Base-by-base conservation (phyloP, 1,139 yeast genomes). In the Lodderomyces elongisporus region DNA sequence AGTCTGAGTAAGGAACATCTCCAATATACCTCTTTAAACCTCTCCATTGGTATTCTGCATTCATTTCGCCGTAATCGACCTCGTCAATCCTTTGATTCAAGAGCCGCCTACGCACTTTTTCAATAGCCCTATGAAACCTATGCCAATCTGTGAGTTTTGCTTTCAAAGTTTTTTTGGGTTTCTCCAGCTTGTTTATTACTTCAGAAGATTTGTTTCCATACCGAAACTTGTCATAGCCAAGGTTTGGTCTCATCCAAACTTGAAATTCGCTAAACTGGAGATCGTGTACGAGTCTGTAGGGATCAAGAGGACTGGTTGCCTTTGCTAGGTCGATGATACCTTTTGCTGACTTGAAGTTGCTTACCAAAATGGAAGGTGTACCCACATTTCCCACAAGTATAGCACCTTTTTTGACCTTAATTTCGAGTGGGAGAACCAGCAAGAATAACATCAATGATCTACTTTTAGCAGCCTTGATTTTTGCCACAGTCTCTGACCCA, bases 371-470 rank as follows among this genome's bases (percentile, higher is more conserved):
- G 1, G 89, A 75, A 1, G 94, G 84, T 0, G 96, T 87, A 9
- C 76, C 69, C 36, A 73, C 65, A 54, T 88, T 89, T 5, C 98
- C 98, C 23, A 87, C 49, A 1, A 87, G 80, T 23, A 85, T 39
- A 0, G 95, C 83, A 1, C 91, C 89, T 37, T 76, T 80, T 31
- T 67, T 71, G n/a, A 84, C 60, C 17, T 62, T 58, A 3, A 82
- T 36, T 27, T 74, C 72, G 1, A 85, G 44, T 0, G 95, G 95
- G 18, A 82, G 53, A 5, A 75, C 40, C 20, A 62, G 58, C 24
- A 70, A 47, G 17, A 77, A 49, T 24, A 60, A 41, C 43, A 28
- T 15, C 26, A 44, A 31, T n/a, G 39, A 27, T 5, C 17, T 26
- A 14, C 17, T 28, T 21, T 12, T 9, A 20, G 17, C n/a, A n/a